phyloP scores from a whole-genome alignment of 805 yeast genomes.

The Starmerella gropengiesseri region DNA sequence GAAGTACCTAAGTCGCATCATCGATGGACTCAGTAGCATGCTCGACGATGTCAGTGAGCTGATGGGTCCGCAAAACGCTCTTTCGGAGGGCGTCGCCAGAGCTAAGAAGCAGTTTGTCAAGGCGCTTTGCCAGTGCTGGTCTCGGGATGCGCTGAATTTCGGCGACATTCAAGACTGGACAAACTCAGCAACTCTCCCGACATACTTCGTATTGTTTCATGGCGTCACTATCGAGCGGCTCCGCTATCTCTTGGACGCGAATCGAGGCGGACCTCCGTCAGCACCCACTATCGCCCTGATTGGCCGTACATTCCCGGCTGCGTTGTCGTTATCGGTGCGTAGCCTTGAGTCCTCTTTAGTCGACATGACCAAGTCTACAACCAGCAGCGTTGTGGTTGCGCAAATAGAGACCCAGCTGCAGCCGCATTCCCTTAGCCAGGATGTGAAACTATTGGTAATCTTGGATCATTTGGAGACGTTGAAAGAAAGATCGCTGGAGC shows the following conservation, averaged over 20 bases:
- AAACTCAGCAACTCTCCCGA: constrained; percentile 26
- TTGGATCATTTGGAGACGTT: constrained; percentile 45
- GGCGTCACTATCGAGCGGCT: constrained; percentile 18
- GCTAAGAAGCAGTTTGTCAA: constrained; percentile 37
- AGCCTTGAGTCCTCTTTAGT: constrained; percentile 18
- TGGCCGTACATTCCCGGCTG: constrained; percentile 14
- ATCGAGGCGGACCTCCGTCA: constrained; percentile 16
- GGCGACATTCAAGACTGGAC: constrained; percentile 34
- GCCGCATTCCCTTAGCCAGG: constrained; percentile 39
- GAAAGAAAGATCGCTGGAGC: constrained; percentile 37
- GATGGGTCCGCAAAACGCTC: constrained; percentile 4
- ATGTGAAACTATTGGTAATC: constrained; percentile 40
- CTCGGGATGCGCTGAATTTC: constrained; percentile 37
- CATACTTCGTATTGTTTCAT: constrained; percentile 34
- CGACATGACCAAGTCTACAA: constrained; percentile 24
- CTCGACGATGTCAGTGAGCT: constrained; percentile 33
- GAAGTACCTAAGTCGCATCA: constrained; percentile 40
- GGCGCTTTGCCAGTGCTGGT: constrained; percentile 42
- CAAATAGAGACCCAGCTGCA: constrained; percentile 27
- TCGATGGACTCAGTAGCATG: constrained; percentile 35
- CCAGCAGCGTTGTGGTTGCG: constrained; percentile 4
- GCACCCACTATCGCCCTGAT: constrained; percentile 3
- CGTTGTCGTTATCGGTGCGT: constrained; percentile 14
- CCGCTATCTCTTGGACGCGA: constrained; percentile 14
- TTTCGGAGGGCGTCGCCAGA: constrained; percentile 8